Base-by-base conservation (phyloP, 345 rosid genomes). In the Theobroma cacao region DNA sequence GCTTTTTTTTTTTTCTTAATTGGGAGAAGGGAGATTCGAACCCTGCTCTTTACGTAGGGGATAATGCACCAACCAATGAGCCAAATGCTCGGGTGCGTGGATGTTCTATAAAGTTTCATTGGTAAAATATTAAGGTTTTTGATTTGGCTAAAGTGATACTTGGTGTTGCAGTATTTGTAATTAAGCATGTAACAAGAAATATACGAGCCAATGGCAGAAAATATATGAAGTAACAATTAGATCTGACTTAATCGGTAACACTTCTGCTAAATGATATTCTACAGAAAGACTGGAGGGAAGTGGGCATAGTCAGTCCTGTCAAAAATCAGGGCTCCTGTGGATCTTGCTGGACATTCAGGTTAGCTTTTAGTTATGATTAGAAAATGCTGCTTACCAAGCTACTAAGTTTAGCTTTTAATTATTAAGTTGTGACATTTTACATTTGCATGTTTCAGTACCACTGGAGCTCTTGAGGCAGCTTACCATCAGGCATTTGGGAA, bases 271-370 rank as follows among this genome's bases (percentile, higher is more conserved):
- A 70, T 70, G 38, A 52, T 50, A 47, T 70, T n/a, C 28, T 55
- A 71, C 86, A 95, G 98, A 91, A 89, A 92, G 99, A 96, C 86
- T 96, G 99, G 99, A 94, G 98, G 80, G 86, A 84, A 71, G 78
- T 56, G 22, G 98, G 97, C 72, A 92, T 96, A 36, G 98, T 96
- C 20, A 92, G 98, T 83, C 94, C 97, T 0, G 93, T 96, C 33
- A 96, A 96, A 85, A 78, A 96, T 77, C 97, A 96, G 79, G 98
- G 99, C 47, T 86, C 86, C 28, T 96, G 99, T 80, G 99, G 99
- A 77, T 94, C 98, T 82, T 96, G 99, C 92, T 96, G 99, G 99
- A 94, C 99, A 53, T 96, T 96, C 94, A 95, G 99, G 99, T 95
- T 75, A 45, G 52, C 40, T 78, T 18, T 18, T 8, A 67, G 34